Conservation (phyloP, 768 basidiomycete species). For the Russula dissimulans region DNA sequence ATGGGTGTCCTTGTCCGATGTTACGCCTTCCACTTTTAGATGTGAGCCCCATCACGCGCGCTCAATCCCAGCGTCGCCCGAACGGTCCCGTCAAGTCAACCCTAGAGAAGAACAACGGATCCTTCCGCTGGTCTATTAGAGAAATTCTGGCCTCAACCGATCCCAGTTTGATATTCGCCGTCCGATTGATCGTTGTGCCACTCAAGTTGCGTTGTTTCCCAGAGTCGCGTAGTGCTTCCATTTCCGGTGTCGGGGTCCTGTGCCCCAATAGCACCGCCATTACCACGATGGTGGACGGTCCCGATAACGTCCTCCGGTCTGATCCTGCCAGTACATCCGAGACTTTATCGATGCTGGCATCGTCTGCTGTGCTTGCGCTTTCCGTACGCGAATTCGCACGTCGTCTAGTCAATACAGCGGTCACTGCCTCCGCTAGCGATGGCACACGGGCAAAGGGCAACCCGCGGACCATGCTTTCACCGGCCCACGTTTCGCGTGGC, state of each 20-base stretch:
- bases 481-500: constrained; percentile 11
- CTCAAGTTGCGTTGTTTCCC: constrained; percentile 6
- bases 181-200: constrained; percentile 13
- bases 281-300: neutral
- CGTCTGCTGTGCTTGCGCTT: constrained; percentile 13
- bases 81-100: neutral
- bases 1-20: neutral
- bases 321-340: neutral
- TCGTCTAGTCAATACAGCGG: neutral
- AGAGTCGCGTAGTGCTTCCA: neutral
- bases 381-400: constrained; percentile 12
- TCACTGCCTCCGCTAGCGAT: constrained; percentile 5
- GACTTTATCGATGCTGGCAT: neutral
- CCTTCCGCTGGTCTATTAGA: constrained; percentile 3
- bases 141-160: constrained; percentile 25
- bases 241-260: neutral
- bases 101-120: neutral
- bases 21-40: constrained; percentile 13
- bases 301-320: neutral
- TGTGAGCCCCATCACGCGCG: neutral
- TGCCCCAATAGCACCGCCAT: neutral
- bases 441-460: neutral
- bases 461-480: neutral
- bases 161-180: constrained; percentile 23
- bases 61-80: constrained; percentile 5